Percentiles rank a stretch among this genome's conserved stretches.
Conservation (phyloP, 352 stramenopile genomes). For the Globisporangium abappressorium region DNA sequence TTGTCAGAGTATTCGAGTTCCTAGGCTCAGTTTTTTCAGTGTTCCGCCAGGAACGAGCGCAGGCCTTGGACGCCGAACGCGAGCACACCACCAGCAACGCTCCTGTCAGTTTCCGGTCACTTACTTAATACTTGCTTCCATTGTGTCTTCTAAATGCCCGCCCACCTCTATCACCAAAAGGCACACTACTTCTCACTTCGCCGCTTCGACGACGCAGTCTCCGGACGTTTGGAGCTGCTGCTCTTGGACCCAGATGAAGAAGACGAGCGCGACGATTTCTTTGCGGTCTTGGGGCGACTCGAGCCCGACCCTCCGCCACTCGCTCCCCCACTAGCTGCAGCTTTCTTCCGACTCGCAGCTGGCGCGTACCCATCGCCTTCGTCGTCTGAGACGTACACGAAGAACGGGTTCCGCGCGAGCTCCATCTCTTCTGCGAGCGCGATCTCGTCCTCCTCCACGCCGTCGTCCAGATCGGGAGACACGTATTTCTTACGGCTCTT, state of each 20-base stretch:
- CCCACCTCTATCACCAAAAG: neutral
- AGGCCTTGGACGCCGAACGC: neutral
- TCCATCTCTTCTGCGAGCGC: constrained; percentile 64
- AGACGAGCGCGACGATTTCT: constrained; percentile 32
- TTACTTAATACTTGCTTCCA: neutral
- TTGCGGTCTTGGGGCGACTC: constrained; percentile 54
- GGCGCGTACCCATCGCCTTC: constrained; percentile 77
- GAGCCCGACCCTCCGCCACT: constrained; percentile 12
- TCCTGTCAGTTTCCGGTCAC: neutral
- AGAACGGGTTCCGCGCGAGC: constrained; percentile 71
- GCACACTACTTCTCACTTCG: constrained; percentile 39
- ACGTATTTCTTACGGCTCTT: constrained; percentile 56
- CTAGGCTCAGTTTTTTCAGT: neutral
- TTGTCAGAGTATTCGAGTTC: neutral
- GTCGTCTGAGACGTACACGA: constrained; percentile 82
- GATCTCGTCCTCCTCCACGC: constrained; percentile 65
- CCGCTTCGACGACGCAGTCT: constrained; percentile 56
- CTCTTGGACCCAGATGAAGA: constrained; percentile 35
- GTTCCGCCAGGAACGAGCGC: neutral
- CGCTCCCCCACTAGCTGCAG: neutral
- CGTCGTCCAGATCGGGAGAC: constrained; percentile 15
- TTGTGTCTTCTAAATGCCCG: neutral
- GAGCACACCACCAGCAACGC: neutral
- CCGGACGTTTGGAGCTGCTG: constrained; percentile 42
- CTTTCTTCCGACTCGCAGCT: constrained; percentile 51